Conservation (phyloP, 768 basidiomycete species). For the Hypholoma sublateritium region DNA sequence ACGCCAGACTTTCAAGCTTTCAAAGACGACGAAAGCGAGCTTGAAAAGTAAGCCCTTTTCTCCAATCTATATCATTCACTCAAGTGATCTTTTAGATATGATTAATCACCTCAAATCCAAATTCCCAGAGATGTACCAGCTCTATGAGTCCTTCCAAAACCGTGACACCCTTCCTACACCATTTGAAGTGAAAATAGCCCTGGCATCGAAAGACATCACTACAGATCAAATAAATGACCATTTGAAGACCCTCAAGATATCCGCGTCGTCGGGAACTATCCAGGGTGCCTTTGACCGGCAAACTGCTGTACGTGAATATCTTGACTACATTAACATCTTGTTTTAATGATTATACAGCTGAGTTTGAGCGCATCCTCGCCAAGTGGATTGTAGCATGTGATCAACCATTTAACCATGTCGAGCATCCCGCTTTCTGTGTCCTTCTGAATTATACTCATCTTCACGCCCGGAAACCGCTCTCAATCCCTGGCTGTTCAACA, state of each 20-base stretch:
- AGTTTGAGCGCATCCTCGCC: constrained; percentile 17
- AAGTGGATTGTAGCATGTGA: constrained; percentile 17
- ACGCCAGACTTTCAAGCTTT: constrained; percentile 15
- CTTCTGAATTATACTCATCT: constrained; percentile 13
- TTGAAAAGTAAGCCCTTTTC: constrained; percentile 10
- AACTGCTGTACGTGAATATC: not conserved
- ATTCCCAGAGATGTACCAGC: constrained; percentile 7
- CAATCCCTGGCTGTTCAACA: constrained; percentile 6
- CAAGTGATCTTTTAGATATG: not conserved
- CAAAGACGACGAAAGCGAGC: constrained; percentile 15
- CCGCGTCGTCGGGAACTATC: not conserved
- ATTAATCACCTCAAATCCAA: not conserved
- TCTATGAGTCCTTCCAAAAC: constrained; percentile 2
- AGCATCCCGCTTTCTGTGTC: constrained; percentile 8
- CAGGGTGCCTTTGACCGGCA: constrained; percentile 1
- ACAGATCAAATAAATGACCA: not conserved
- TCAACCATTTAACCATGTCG: constrained; percentile 18
- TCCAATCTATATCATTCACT: not conserved
- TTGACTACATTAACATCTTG: too few species aligned
- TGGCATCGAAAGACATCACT: not conserved
- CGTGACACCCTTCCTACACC: constrained; percentile 4
- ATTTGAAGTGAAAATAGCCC: constrained; percentile 8
- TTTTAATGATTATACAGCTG: too few species aligned
- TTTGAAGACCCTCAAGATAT: not conserved
- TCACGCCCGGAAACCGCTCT: constrained; percentile 2